Conservation (phyloP, 768 basidiomycete genomes). For the Rhodotorula diobovata region DNA sequence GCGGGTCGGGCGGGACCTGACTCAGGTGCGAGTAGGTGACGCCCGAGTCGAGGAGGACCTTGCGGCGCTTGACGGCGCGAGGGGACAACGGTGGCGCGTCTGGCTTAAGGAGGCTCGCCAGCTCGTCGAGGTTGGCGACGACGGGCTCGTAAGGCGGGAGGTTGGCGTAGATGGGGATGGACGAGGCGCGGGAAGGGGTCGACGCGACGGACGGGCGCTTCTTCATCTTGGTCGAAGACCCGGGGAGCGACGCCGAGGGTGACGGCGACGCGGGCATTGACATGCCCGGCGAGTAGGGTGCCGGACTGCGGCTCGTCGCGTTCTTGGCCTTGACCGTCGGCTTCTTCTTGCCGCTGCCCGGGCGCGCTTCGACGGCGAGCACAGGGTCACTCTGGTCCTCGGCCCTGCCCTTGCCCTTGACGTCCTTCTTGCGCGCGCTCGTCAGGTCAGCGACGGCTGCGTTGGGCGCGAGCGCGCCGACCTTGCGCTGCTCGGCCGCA, state of each 20-base stretch:
- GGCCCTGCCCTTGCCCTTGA: slow-evolving; percentile 32
- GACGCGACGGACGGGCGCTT: slow-evolving; percentile 8
- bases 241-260: neutral
- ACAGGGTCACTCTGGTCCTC: slow-evolving; percentile 6
- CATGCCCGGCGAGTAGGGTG: neutral
- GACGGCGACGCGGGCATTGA: slow-evolving; percentile 3
- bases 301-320: slow-evolving; percentile 10
- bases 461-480: slow-evolving; percentile 9
- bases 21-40: slow-evolving; percentile 59
- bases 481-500: slow-evolving; percentile 25
- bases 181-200: slow-evolving; percentile 10
- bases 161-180: slow-evolving; percentile 23
- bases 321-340: neutral
- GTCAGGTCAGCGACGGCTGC: neutral
- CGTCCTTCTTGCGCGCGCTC: slow-evolving; percentile 3
- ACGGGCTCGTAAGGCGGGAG: slow-evolving; percentile 17
- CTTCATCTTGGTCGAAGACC: slow-evolving; percentile 4
- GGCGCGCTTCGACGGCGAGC: slow-evolving; percentile 9
- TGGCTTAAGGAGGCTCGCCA: slow-evolving; percentile 31
- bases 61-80: slow-evolving; percentile 25
- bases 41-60: slow-evolving; percentile 46
- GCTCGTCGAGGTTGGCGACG: slow-evolving; percentile 10
- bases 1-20: slow-evolving; percentile 60
- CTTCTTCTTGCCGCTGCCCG: slow-evolving; percentile 1
- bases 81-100: slow-evolving; percentile 16